Evolutionary conservation across 192 early-diverging fungal species (phyloP).

Genomic region (Lobosporangium transversale): DNA sequence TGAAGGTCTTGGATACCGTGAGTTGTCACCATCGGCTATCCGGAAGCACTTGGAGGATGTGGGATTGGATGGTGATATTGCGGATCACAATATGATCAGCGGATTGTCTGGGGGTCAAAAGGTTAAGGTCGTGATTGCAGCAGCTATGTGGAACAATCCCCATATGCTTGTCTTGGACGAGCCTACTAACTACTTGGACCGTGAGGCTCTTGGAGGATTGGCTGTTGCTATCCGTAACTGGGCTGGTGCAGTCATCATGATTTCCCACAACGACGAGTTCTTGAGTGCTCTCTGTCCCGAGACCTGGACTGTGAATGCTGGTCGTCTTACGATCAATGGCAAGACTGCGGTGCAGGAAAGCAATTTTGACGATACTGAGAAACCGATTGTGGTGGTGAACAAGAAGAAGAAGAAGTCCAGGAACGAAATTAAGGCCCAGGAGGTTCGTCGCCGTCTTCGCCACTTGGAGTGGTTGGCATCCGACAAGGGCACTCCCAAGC

Average conservation of each 20-base stretch:
- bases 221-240: conserved; percentile 79
- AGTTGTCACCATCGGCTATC: conserved; percentile 46
- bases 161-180: conserved; percentile 85
- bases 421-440: conserved; percentile 62
- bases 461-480: conserved; percentile 63
- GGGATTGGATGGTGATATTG: conserved; percentile 57
- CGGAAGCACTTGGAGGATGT: conserved; percentile 59
- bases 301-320: conserved; percentile 76
- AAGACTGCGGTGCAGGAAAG: conserved; percentile 55
- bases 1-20: conserved; percentile 52
- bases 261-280: conserved; percentile 86
- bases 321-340: conserved; percentile 56
- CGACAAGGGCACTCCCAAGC: conserved; percentile 51
- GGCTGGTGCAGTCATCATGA: conserved; percentile 82
- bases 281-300: conserved; percentile 77
- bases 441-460: conserved; percentile 60
- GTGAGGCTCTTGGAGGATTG: conserved; percentile 81
- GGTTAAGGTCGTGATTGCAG: conserved; percentile 66
- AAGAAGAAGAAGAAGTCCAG: conserved; percentile 69
- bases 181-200: conserved; percentile 77
- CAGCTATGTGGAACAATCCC: conserved; percentile 69
- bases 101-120: conserved; percentile 79
- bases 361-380: conserved; percentile 53
- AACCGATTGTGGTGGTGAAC: conserved; percentile 58
- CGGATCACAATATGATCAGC: conserved; percentile 65